These are phyloP conservation scores for Umbelopsis isabellina DNA, from an alignment of 192 early-diverging fungal genomes.

Conservation along the genomic window DNA sequence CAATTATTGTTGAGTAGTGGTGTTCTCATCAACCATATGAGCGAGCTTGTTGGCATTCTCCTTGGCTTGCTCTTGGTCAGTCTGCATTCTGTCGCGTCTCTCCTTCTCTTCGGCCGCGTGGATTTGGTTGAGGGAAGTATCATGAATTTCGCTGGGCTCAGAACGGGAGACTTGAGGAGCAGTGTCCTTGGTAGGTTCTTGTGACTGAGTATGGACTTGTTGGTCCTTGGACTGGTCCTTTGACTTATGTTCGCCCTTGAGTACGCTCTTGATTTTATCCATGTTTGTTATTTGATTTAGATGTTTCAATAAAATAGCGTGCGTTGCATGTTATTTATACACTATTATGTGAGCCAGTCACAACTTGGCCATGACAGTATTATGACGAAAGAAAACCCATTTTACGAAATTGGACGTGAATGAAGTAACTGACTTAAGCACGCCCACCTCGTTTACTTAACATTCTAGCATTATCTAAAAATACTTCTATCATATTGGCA, in stretches of 20 bases:
- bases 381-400: constrained; percentile 2
- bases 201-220: background rate
- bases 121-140: constrained; percentile 1
- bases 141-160: constrained; percentile 11
- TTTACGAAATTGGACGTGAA: background rate
- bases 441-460: constrained; percentile 40
- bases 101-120: constrained; percentile 8
- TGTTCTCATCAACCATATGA: constrained; percentile 10
- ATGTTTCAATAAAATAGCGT: background rate
- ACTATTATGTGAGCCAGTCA: background rate
- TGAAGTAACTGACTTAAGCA: background rate
- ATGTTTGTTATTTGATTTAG: background rate
- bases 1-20: background rate
- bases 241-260: background rate
- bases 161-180: constrained; percentile 7
- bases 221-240: background rate
- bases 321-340: background rate
- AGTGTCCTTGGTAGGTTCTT: background rate
- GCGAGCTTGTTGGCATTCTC: constrained; percentile 16
- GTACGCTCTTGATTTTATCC: constrained; percentile 16
- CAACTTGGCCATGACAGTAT: background rate
- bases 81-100: constrained; percentile 4
- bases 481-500: constrained; percentile 68
- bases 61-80: constrained; percentile 17
- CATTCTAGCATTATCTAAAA: constrained; percentile 80